phyloP scores from a whole-genome alignment of 257 asterid species.

The Dorcoceras hygrometricum region DNA sequence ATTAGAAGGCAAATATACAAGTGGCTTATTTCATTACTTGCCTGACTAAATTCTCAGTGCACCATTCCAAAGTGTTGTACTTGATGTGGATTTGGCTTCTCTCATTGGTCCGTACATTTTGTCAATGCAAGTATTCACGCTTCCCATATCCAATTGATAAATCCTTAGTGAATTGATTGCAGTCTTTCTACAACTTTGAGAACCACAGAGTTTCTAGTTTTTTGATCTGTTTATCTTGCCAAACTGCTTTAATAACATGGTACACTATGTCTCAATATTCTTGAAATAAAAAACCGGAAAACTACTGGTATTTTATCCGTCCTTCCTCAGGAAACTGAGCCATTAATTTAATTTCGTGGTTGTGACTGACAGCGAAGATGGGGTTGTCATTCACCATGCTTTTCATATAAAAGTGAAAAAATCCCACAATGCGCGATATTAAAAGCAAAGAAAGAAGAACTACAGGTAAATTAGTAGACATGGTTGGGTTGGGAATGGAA shows the following conservation, averaged over 20 bases:
- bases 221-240: neutral
- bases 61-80: no score
- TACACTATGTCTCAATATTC: neutral
- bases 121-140: no score
- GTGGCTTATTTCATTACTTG: neutral
- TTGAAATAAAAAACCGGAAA: neutral
- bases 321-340: neutral
- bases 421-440: no score
- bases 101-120: no score
- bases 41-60: neutral
- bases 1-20: neutral
- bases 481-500: no score
- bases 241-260: neutral
- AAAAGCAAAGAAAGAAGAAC: no score
- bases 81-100: no score
- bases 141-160: no score
- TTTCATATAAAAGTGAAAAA: no score
- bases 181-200: neutral
- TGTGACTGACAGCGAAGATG: constrained; percentile 45
- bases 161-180: neutral
- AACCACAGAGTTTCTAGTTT: neutral
- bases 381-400: constrained; percentile 81
- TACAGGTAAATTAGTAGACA: no score
- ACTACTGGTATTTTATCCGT: neutral
- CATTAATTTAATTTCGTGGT: constrained; percentile 16